phyloP scores from a whole-genome alignment of 2,329 filamentous ascomycete species.

The Xylaria sp. region DNA sequence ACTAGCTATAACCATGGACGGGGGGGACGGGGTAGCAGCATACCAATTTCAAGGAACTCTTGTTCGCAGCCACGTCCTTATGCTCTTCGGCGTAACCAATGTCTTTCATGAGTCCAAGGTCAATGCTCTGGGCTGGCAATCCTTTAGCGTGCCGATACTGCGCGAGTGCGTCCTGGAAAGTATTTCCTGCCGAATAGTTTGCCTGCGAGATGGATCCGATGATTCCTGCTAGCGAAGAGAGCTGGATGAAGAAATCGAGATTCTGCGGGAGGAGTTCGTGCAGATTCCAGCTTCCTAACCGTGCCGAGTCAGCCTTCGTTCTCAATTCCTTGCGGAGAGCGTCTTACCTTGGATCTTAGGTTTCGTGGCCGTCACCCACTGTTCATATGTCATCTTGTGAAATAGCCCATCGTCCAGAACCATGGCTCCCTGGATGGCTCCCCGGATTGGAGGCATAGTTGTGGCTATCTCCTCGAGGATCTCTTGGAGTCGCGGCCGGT shows the following conservation, averaged over 20 bases:
- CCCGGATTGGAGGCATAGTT: conserved; percentile 21
- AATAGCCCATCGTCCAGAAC: conserved; percentile 33
- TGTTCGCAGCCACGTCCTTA: conserved; percentile 18
- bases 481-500: conserved; percentile 4
- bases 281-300: conserved; percentile 36
- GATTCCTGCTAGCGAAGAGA: conserved; percentile 48
- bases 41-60: conserved; percentile 19
- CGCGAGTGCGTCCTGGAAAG: conserved; percentile 49
- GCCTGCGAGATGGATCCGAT: conserved; percentile 47
- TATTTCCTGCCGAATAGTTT: conserved; percentile 52
- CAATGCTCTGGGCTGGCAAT: conserved; percentile 35
- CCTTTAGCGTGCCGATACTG: conserved; percentile 37
- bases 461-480: background rate
- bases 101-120: conserved; percentile 41
- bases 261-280: conserved; percentile 45
- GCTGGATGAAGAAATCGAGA: conserved; percentile 51
- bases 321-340: conserved; percentile 49
- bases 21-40: no score
- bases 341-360: conserved; percentile 56
- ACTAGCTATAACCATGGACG: background rate
- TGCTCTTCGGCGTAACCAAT: conserved; percentile 41
- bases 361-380: conserved; percentile 42
- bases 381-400: conserved; percentile 44
- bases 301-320: conserved; percentile 2
- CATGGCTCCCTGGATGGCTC: conserved; percentile 26